Evolutionary conservation across 2,329 filamentous ascomycete species (phyloP), one percentile per base, ranked within the genome.

Genomic region (Aspergillus jensenii): DNA sequence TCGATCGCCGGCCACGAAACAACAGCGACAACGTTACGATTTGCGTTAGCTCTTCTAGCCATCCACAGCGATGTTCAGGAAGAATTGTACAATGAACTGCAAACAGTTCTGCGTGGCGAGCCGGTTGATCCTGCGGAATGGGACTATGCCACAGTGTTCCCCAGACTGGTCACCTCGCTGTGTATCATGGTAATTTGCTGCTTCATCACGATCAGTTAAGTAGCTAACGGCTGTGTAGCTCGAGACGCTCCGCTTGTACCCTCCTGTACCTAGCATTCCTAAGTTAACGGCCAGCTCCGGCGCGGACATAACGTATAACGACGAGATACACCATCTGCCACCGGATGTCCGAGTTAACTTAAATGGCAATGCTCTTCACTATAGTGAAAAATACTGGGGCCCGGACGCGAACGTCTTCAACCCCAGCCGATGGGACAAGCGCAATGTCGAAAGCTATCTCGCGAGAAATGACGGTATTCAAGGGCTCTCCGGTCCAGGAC

Each of bases 1-100:
- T 81, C 79, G 48, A 71, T 83, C 50, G 81, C 81, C 0, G 81
- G 81, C 0, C 79, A 82, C 56, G 81, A 84, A 57, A 82, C 81
- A 0, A 81, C 80, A 0, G 78, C 81, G 0, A 76, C 79, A 27
- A 76, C 76, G 0, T 63, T 82, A 6, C 72, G 74, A 1, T 82
- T 76, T 52, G 68, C 74, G 0, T 64, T 80, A 1, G 65, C 76
- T 6, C 75, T 81, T 8, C 70, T 84, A 2, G 79, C 81, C 2
- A 71, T 74, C 0, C 60, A 79, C 41, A 79, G 76, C 0, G 67
- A 75, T 3, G 72, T 79, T 2, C 81, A 83, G 58, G 71, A 76
- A 3, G 82, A 78, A 79, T 47, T 81, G 0, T 65, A 70, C 0
- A 73, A 80, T 50, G 79, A 81, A 52, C 64, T 81, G 6, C 37